Evolutionary conservation across 1,284 basidiomycete species (phyloP), one percentile per base, ranked within the genome.

Genomic region (Volvariella volvacea): DNA sequence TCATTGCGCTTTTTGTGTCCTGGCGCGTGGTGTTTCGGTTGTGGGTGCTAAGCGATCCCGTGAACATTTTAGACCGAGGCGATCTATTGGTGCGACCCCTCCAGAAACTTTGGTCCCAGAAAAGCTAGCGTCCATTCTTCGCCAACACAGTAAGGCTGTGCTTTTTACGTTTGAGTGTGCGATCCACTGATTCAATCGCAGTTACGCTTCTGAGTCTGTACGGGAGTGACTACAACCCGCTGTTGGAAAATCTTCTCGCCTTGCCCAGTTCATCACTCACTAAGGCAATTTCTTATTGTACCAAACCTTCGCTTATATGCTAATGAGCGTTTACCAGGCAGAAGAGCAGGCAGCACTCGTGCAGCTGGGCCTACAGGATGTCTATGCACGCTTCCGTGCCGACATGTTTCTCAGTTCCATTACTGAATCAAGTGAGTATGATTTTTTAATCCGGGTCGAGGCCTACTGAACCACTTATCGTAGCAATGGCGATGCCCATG

Each of bases 381-480:
- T 86, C 0, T 83, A 90, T 55, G 74, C 75, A 40, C 80, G 79
- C 19, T 91, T 92, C 68, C 79, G 79, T 40, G 74, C 80, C 0
- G 90, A 94, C 56, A 84, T 94, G 68, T 89, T 91, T 63, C 68
- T 94, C 50, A 91, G 82, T 55, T 92, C 90, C 1, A 65, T 94
- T 15, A 76, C 84, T 0, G 92, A 95, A 62, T 92, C 91, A 8
- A 83, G 90, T 91, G 53, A 33, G 82, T 66, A 15, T 3, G 25
- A 10, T 39, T 38, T 16, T n/a, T 21, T 20, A 22, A 14, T 36
- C 25, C 15, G 4, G 14, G 19, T 31, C 39, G 19, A 12, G 8
- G 20, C 25, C 41, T 17, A 38, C 4, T 43, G 4, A 36, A 21
- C 17, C 42, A n/a, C 14, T 9, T 38, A 46, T 2, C 50, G 16